Conservation (phyloP, 768 basidiomycete species). For the Phylloporus sp. region DNA sequence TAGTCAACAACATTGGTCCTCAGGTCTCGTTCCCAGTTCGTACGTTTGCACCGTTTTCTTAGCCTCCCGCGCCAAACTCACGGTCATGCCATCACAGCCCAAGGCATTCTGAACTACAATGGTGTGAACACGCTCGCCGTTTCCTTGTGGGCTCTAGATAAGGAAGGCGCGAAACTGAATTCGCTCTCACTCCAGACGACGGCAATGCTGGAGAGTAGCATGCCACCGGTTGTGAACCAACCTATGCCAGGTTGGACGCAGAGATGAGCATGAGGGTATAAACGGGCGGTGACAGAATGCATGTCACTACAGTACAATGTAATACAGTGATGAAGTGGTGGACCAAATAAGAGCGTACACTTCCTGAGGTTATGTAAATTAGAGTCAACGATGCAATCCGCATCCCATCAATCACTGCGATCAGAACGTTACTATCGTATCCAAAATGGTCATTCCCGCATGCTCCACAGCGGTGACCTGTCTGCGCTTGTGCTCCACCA, state of each 20-base stretch:
- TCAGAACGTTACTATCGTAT: conserved; percentile 1
- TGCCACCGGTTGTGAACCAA: conserved; percentile 22
- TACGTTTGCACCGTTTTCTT: conserved; percentile 6
- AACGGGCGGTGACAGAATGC: too few species aligned
- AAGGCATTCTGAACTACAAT: conserved; percentile 47
- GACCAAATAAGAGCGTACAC: too few species aligned
- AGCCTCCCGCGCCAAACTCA: not conserved
- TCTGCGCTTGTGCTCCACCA: conserved; percentile 15
- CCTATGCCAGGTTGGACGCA: conserved; percentile 25
- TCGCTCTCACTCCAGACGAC: conserved; percentile 37
- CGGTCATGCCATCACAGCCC: conserved; percentile 29
- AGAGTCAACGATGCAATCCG: not conserved
- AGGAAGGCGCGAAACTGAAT: conserved; percentile 39
- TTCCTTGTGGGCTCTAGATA: conserved; percentile 42
- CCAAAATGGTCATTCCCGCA: not conserved
- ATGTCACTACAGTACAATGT: too few species aligned
- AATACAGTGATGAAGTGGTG: too few species aligned
- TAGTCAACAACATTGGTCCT: conserved; percentile 25
- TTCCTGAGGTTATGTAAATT: not conserved
- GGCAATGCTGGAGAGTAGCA: conserved; percentile 25
- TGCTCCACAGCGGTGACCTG: not conserved
- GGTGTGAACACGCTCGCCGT: conserved; percentile 45
- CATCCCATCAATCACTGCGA: not conserved
- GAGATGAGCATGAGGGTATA: conserved; percentile 17
- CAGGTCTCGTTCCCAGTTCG: conserved; percentile 25